phyloP scores from a whole-genome alignment of 2,329 filamentous ascomycete species.

The Podosphaera xanthii region DNA sequence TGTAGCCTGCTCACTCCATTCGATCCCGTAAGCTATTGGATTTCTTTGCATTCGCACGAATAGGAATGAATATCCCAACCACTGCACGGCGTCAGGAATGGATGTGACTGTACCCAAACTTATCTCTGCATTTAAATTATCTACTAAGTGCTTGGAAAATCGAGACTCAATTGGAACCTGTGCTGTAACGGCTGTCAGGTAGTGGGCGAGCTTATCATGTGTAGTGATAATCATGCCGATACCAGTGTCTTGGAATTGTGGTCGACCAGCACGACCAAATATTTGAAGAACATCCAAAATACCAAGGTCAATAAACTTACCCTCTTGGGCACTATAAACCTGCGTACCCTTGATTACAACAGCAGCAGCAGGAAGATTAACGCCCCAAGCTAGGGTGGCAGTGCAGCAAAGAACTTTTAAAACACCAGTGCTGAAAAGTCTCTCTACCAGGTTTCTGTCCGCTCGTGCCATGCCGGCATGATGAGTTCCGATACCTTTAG shows the following conservation, averaged over 20 bases:
- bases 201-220: conserved; percentile 79
- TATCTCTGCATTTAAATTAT: conserved; percentile 93
- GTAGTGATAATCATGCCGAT: conserved; percentile 97
- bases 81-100: conserved; percentile 78
- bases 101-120: conserved; percentile 86
- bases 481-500: conserved; percentile 82
- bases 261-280: conserved; percentile 90
- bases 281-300: conserved; percentile 96
- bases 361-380: conserved; percentile 88
- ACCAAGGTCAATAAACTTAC: conserved; percentile 87
- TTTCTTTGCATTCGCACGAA: conserved; percentile 93
- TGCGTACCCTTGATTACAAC: conserved; percentile 97
- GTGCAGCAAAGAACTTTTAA: conserved; percentile 96
- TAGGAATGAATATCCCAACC: conserved; percentile 93
- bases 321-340: conserved; percentile 86
- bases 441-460: conserved; percentile 88
- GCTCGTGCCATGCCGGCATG: conserved; percentile 91
- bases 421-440: conserved; percentile 75
- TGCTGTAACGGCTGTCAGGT: conserved; percentile 77
- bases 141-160: conserved; percentile 80
- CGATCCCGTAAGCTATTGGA: conserved; percentile 79
- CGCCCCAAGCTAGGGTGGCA: conserved; percentile 92
- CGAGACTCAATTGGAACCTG: conserved; percentile 95
- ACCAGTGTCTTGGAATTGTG: conserved; percentile 91
- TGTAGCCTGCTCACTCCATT: conserved; percentile 63